phyloP scores from a whole-genome alignment of 2,329 filamentous ascomycete species.

The Pseudocercospora ulei region DNA sequence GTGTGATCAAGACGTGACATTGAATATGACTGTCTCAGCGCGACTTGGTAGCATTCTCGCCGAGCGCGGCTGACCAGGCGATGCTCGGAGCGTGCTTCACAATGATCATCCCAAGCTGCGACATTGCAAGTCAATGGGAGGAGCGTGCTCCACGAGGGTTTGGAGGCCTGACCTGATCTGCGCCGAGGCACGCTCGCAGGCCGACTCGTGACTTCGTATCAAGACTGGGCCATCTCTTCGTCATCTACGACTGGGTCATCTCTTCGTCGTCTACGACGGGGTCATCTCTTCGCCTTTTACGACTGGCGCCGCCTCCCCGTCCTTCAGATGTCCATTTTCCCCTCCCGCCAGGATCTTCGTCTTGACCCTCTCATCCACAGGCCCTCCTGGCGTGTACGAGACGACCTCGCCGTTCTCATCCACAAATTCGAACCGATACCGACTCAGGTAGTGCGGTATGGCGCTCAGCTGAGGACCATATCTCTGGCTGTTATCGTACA shows the following conservation, averaged over 20 bases:
- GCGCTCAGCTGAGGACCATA: conserved; percentile 95
- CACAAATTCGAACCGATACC: conserved; percentile 96
- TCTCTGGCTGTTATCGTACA: conserved; percentile 91
- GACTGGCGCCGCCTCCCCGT: conserved; percentile 2
- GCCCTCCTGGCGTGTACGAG: conserved; percentile 29
- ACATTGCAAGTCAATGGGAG: no score
- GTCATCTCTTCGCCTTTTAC: conserved; percentile 12
- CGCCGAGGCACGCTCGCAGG: no score
- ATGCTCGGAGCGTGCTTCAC: not conserved
- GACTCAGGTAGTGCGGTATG: conserved; percentile 85
- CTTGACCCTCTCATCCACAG: conserved; percentile 28
- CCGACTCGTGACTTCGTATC: no score
- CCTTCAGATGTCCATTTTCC: conserved; percentile 19
- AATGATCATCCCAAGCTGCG: no score
- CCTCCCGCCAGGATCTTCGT: conserved; percentile 31
- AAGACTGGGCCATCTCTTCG: conserved; percentile 16
- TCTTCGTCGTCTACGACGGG: no score
- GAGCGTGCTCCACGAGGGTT: no score
- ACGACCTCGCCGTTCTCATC: conserved; percentile 85
- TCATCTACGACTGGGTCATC: conserved; percentile 8
- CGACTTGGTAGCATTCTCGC: not conserved
- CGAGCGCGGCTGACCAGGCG: not conserved
- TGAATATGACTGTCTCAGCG: not conserved
- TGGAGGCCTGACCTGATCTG: no score
- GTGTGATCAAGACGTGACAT: not conserved